phyloP scores from a whole-genome alignment of 176 grass and related monocot species.

The Triticum aestivum region DNA sequence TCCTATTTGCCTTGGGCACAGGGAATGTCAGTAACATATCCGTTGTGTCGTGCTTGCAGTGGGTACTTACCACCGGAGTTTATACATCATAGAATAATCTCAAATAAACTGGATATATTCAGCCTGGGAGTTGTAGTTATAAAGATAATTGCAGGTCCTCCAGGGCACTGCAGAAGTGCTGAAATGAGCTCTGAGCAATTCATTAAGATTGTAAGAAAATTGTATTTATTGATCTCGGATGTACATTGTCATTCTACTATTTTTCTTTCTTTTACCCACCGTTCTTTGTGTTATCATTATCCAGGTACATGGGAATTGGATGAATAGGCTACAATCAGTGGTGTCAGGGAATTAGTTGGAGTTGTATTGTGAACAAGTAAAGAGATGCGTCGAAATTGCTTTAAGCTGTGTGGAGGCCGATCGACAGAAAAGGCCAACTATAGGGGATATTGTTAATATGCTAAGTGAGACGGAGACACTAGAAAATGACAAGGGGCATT shows the following conservation, averaged over 20 bases:
- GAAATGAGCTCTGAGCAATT: background rate
- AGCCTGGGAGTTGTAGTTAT: too few species aligned
- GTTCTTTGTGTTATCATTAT: accelerated
- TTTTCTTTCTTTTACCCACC: too few species aligned
- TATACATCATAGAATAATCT: too few species aligned
- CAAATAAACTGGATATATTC: too few species aligned
- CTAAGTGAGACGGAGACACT: background rate
- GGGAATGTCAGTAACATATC: background rate
- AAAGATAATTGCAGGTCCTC: background rate
- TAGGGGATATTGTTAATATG: background rate
- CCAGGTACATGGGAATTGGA: background rate
- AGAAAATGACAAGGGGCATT: too few species aligned
- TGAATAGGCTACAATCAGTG: background rate
- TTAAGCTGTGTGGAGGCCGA: background rate
- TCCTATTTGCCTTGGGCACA: background rate
- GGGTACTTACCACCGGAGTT: background rate
- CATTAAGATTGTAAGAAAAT: background rate
- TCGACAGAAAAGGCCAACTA: background rate
- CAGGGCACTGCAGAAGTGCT: accelerated
- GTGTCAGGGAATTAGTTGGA: background rate
- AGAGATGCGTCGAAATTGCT: background rate
- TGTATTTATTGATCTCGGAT: too few species aligned
- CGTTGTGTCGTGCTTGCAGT: background rate
- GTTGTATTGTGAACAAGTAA: background rate
- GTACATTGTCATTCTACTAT: too few species aligned